Evolutionary conservation across 805 yeast species (phyloP), one percentile per base, ranked within the genome.

Genomic region (Candida coleopterorum): DNA sequence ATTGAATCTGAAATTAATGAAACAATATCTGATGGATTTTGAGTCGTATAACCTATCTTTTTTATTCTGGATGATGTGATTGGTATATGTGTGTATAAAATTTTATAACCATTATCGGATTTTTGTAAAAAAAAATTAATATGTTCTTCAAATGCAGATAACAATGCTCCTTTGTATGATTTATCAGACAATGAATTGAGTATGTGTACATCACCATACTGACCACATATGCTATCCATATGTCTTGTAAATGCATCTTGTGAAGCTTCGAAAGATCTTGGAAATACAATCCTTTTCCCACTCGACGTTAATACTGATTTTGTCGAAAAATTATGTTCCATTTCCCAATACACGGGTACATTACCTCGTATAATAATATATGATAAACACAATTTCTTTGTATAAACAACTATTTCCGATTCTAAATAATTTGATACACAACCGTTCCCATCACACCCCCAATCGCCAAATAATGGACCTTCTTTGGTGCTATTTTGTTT

Each of bases 371-470:
- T 48, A 17, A 72, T 57, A 6, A 70, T 62, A 40, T 72, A 71
- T 4, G 76, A 57, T 43, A 67, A 64, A 45, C 70, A 62, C 39
- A 50, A 66, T 31, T 49, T 58, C 21, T 56, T 60, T 5, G 69
- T 58, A 32, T 70, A 70, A 8, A 74, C 48, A 7, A 75, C 60
- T 11, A 74, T 49, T 50, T 76, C 81, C 4, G 75, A 61, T 45
- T 76, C 81, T 16, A 66, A 72, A 46, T 61, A 74, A 45, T 75
- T 74, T 3, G 78, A 62, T 10, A 64, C 75, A 16, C 65, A 62
- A 1, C 80, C 78, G 27, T 71, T 70, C 42, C 76, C 81, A 48
- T 76, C 81, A 46, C 74, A 63, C 23, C 81, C 77, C 61, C 72
- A 71, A 21, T 75, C 75, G 1, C 81, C 81, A 49, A 74, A 75